A percentile compares a stretch with the other conserved stretches of the same genome.
phyloP scores from a whole-genome alignment of 805 yeast species.

The Candida rishiriensis region DNA sequence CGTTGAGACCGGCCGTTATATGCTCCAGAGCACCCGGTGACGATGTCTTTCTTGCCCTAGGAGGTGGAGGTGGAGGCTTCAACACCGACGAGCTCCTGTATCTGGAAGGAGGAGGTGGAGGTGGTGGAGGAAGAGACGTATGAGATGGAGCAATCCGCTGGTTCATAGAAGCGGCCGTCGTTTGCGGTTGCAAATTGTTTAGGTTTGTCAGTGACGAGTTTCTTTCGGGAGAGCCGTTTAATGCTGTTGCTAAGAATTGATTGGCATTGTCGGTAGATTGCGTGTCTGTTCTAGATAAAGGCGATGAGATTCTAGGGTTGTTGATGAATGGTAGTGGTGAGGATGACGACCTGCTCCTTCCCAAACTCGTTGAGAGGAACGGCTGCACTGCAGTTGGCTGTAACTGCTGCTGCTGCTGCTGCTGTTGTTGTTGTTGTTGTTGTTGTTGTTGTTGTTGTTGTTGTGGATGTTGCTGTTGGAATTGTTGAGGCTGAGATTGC shows the following conservation, averaged over 20 bases:
- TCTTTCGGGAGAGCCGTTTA: slow-evolving; percentile 11
- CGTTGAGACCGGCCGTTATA: background rate
- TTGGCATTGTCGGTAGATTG: slow-evolving; percentile 16
- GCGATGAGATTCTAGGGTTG: slow-evolving; percentile 20
- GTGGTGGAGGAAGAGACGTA: slow-evolving; percentile 19
- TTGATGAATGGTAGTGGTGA: slow-evolving; percentile 12
- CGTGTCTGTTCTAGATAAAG: slow-evolving; percentile 13
- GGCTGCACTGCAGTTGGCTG: slow-evolving; percentile 1
- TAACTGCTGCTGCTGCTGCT: slow-evolving; percentile 2
- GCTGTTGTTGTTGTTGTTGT: slow-evolving; percentile 3
- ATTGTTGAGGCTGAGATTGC: slow-evolving; percentile 1
- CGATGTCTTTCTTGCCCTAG: slow-evolving; percentile 24
- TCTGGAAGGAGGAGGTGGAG: slow-evolving; percentile 24
- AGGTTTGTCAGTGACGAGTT: slow-evolving; percentile 1
- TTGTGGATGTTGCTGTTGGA: slow-evolving; percentile 5
- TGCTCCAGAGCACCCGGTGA: slow-evolving; percentile 16
- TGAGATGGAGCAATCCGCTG: background rate
- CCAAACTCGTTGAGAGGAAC: slow-evolving; percentile 11
- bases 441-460: slow-evolving; percentile 2
- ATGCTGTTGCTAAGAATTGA: slow-evolving; percentile 20
- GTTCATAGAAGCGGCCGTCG: too few relatives aligned
- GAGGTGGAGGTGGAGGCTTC: slow-evolving; percentile 28
- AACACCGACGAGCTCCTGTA: slow-evolving; percentile 10
- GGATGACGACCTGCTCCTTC: slow-evolving; percentile 21
- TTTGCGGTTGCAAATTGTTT: background rate